Conservation (phyloP, 306 rosid species). For the Macrotyloma uniflorum region DNA sequence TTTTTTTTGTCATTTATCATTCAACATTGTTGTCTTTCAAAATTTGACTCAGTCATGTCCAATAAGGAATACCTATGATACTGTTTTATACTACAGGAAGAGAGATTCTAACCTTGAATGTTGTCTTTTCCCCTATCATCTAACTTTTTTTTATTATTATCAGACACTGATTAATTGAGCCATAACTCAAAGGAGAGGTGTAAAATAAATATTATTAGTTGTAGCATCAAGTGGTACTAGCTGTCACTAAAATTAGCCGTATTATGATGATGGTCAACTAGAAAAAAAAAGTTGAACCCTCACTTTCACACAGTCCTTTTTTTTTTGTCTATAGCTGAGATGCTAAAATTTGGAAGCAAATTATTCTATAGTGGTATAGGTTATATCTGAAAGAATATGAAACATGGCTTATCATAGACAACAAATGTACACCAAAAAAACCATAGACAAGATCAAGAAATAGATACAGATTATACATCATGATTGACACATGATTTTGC, state of each 20-base stretch:
- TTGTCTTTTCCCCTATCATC: too few relatives aligned
- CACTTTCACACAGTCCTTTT: not conserved
- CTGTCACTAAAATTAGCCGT: too few relatives aligned
- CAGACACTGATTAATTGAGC: not conserved
- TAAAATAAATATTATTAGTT: not conserved
- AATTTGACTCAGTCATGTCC: too few relatives aligned
- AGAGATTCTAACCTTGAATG: not conserved
- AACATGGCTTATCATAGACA: not conserved
- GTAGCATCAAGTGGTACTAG: not conserved
- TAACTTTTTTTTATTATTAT: not conserved
- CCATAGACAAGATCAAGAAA: constrained; percentile 6
- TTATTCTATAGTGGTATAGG: not conserved
- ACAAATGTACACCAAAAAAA: not conserved
- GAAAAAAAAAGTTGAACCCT: not conserved
- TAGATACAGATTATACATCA: constrained; percentile 36
- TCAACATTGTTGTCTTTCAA: too few relatives aligned
- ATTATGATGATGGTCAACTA: not conserved
- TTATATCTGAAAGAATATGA: not conserved
- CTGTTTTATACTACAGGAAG: too few relatives aligned
- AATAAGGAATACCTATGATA: not conserved
- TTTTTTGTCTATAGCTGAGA: too few relatives aligned
- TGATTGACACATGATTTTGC: constrained; percentile 31
- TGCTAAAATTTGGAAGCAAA: not conserved
- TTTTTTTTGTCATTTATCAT: too few relatives aligned
- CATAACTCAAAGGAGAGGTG: not conserved